Base-by-base conservation (phyloP, 306 rosid genomes). In the Lathyrus aphaca region DNA sequence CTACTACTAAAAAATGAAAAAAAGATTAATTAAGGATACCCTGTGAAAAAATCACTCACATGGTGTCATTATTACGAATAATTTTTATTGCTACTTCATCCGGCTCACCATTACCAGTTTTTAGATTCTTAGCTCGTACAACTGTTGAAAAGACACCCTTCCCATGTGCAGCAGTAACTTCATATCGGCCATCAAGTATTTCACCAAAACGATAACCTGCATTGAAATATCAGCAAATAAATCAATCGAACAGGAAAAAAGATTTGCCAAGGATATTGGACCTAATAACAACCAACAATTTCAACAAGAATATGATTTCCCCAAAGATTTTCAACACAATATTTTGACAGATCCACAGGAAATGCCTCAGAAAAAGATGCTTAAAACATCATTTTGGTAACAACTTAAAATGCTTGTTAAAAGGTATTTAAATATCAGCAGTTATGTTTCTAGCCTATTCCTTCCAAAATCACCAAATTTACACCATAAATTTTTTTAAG, bases 61-160 rank as follows among this genome's bases (percentile, higher is more conserved):
- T 95, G 40, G 97, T 95, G 77, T 95, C 99, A 74, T 95, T 95
- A 79, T 86, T 95, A 18, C 99, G 99, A 55, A 95, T 89, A 48
- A 95, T 91, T 83, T 95, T 95, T 49, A 95, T 83, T 40, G 99
- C 99, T 66, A 95, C 97, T 83, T 89, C 99, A 65, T 89, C 95
- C 23, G 95, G 99, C 80, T 95, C 97, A 15, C 88, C 95, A 77
- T 82, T 86, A 66, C 87, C 84, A 59, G 65, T 56, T 77, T 83
- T 89, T 3, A 91, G 92, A 80, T 91, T 91, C 79, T 82, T 91
- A 35, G 96, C 97, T 54, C 97, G 91, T 67, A 95, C 97, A 58
- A 95, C 99, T 4, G 96, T 91, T 16, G 99, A 95, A 83, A 95
- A 95, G 57, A 95, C 97, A 76, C 99, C 99, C 78, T 78, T 95